Evolutionary conservation across 2,329 filamentous ascomycete species (phyloP).

Genomic region (Epichloe aotearoae): DNA sequence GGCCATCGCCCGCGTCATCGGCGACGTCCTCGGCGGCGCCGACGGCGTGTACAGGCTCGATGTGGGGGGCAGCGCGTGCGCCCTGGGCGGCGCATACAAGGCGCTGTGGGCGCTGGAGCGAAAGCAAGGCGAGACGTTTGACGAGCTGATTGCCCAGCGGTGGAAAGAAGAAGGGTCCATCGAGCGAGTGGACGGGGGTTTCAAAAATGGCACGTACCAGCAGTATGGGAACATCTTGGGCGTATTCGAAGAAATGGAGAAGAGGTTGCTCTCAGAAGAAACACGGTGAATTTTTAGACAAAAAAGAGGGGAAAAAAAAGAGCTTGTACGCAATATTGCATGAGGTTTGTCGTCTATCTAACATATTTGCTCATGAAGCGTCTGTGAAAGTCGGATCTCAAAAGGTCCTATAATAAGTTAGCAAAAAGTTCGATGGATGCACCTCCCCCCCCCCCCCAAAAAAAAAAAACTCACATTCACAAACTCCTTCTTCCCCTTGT

Average conservation of each 20-base stretch:
- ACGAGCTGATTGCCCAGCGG: constrained; percentile 67
- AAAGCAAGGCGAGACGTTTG: constrained; percentile 59
- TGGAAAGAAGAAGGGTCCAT: constrained; percentile 82
- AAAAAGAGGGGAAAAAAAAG: background rate
- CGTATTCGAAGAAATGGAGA: constrained; percentile 68
- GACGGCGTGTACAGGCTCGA: constrained; percentile 92
- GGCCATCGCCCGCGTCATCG: constrained; percentile 73
- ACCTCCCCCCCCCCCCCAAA: background rate
- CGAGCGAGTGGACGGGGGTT: constrained; percentile 71
- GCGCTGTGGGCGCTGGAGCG: constrained; percentile 84
- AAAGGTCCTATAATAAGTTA: constrained; percentile 47
- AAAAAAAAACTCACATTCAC: constrained; percentile 57
- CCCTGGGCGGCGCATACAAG: constrained; percentile 87
- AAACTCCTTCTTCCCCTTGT: constrained; percentile 85
- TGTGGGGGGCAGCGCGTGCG: constrained; percentile 85
- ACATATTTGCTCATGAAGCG: constrained; percentile 77
- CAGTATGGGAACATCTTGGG: constrained; percentile 63
- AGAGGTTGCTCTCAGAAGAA: constrained; percentile 37
- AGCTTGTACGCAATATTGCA: background rate
- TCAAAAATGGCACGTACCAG: constrained; percentile 60
- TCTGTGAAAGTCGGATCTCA: constrained; percentile 94
- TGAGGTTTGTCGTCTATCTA: constrained; percentile 28
- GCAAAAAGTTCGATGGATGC: background rate
- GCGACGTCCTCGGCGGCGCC: constrained; percentile 73
- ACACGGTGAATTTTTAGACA: constrained; percentile 7